Conservation (phyloP, 2,329 filamentous ascomycete genomes). For the Fusarium sp. region DNA sequence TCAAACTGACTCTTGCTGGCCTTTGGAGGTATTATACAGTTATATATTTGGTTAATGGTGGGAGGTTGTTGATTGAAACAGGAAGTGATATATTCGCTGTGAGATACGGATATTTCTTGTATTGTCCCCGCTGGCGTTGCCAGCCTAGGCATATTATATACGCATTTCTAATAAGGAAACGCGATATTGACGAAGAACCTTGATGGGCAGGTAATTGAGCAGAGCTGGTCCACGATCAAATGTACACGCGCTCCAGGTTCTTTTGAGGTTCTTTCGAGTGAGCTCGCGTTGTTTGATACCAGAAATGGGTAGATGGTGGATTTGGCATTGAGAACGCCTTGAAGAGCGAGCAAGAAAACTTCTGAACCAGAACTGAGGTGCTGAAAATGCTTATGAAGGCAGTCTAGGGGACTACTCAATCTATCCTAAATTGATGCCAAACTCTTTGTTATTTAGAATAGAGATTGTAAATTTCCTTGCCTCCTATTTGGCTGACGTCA, state of each 20-base stretch:
- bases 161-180: background rate
- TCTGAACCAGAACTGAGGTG: background rate
- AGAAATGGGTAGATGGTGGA: background rate
- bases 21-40: background rate
- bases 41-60: background rate
- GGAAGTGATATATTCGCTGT: background rate
- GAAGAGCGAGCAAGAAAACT: background rate
- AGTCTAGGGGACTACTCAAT: too few relatives aligned
- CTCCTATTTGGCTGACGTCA: background rate
- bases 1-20: background rate
- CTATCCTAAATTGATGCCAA: background rate
- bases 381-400: background rate
- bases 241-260: background rate
- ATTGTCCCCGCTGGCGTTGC: too few relatives aligned
- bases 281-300: background rate
- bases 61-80: background rate
- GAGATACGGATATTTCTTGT: background rate
- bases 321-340: background rate
- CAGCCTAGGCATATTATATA: background rate
- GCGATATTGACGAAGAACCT: constrained; percentile 1
- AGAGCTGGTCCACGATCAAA: background rate
- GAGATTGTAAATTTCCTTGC: background rate
- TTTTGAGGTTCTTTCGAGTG: background rate
- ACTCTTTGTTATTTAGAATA: background rate
- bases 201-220: background rate